Conservation (phyloP, 306 rosid genomes). For the Inga laurina region DNA sequence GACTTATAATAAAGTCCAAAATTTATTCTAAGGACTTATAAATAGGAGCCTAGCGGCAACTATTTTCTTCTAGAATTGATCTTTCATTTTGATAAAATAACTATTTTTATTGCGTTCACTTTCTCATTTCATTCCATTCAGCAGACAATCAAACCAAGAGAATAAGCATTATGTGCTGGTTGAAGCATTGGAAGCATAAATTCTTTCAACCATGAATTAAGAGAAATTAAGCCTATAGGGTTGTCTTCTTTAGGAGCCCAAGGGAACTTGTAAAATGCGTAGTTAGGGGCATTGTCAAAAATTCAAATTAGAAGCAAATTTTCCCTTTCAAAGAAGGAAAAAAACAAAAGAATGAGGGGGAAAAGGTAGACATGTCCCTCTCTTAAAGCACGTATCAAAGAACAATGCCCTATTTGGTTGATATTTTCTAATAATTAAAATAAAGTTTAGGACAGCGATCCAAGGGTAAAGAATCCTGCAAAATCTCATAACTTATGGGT, state of each 20-base stretch:
- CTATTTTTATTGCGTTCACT: not conserved
- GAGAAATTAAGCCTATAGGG: not conserved
- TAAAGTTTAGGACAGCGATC: not conserved
- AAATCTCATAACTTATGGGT: not conserved
- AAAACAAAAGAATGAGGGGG: slow-evolving; percentile 1
- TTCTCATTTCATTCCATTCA: not conserved
- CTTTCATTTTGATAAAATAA: not conserved
- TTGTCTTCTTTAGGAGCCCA: not conserved
- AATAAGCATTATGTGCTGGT: not conserved
- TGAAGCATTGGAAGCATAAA: not conserved
- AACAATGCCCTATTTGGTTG: not conserved
- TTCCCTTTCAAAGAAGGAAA: not conserved
- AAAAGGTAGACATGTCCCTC: not conserved
- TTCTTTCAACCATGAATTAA: not conserved
- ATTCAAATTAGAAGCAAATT: not conserved
- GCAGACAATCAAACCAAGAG: not conserved
- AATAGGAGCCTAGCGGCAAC: not conserved
- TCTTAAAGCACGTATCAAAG: not conserved
- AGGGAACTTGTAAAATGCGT: not conserved
- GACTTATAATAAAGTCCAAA: no score
- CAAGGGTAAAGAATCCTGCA: slow-evolving; percentile 7
- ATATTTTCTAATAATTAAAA: not conserved
- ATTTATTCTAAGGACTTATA: no score
- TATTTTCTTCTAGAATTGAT: not conserved
- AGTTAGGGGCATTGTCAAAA: not conserved